Conservation (phyloP, 306 rosid species). For the Gastrolobium villosum region DNA sequence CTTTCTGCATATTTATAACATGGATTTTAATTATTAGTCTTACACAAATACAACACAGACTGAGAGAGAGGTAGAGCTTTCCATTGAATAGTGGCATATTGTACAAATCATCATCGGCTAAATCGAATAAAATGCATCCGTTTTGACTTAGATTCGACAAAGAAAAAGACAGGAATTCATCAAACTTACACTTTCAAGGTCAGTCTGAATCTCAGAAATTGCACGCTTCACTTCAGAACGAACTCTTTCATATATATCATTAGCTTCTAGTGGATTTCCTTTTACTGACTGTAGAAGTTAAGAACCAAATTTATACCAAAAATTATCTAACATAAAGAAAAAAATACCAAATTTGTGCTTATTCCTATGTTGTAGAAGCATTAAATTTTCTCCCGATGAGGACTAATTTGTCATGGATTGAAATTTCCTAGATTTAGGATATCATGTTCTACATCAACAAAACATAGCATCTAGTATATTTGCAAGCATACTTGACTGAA, state of each 20-base stretch:
- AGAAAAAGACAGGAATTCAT: conserved; percentile 14
- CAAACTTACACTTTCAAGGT: conserved; percentile 77
- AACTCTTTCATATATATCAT: conserved; percentile 81
- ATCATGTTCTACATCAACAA: not conserved
- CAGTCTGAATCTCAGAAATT: conserved; percentile 83
- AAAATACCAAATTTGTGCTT: not conserved
- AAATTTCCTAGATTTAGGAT: conserved; percentile 17
- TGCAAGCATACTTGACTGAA: not conserved
- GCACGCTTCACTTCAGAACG: conserved; percentile 93
- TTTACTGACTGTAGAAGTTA: conserved; percentile 61
- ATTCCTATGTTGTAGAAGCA: conserved; percentile 32
- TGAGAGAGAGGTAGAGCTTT: not conserved
- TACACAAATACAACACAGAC: not conserved
- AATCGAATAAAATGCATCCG: conserved; percentile 29
- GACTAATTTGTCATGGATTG: not conserved
- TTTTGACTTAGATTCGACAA: conserved; percentile 12
- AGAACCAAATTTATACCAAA: conserved; percentile 12
- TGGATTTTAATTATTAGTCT: not conserved
- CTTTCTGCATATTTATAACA: not conserved
- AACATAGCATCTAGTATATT: conserved; percentile 18
- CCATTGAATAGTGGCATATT: not conserved
- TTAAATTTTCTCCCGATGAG: conserved; percentile 1
- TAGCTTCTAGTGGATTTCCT: conserved; percentile 54
- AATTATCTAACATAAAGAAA: conserved; percentile 5
- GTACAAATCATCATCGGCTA: conserved; percentile 21